These are phyloP conservation scores for Pouteria campechiana DNA, from an alignment of 179 eudicot species.

Conservation along the genomic window DNA sequence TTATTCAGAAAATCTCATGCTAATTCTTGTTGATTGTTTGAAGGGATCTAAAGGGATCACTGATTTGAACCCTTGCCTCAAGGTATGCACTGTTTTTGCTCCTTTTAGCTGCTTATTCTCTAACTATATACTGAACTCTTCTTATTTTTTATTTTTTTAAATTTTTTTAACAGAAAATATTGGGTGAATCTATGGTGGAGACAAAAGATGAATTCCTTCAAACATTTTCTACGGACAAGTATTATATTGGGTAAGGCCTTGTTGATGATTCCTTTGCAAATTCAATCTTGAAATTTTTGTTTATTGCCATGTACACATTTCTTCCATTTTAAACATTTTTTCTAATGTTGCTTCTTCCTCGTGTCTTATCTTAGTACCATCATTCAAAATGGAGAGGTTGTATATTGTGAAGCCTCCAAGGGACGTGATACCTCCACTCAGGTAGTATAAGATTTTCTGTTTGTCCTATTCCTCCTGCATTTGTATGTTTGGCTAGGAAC, in stretches of 20 bases:
- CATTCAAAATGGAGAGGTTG: constrained; percentile 44
- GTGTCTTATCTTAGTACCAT: constrained; percentile 30
- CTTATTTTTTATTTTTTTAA: constrained; percentile 1
- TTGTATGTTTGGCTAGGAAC: too few species aligned
- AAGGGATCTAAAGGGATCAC: constrained; percentile 93
- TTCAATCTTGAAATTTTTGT: too few species aligned
- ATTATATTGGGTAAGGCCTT: constrained; percentile 64
- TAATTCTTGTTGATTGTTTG: constrained; percentile 2
- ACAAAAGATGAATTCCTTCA: constrained; percentile 62
- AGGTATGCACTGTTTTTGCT: constrained; percentile 29
- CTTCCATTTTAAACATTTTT: background rate
- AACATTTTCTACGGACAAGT: constrained; percentile 49
- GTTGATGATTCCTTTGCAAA: too few species aligned
- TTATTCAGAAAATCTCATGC: background rate
- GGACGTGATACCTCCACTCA: too few species aligned
- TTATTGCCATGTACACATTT: too few species aligned
- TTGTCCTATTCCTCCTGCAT: too few species aligned
- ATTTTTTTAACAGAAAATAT: constrained; percentile 49
- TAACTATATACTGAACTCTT: constrained; percentile 4
- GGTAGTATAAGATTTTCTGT: too few species aligned
- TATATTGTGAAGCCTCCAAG: constrained; percentile 21
- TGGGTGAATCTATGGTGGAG: constrained; percentile 78
- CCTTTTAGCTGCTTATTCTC: background rate
- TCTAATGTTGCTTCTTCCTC: background rate
- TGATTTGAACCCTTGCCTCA: constrained; percentile 63